phyloP scores from a whole-genome alignment of 2,329 filamentous ascomycete genomes.

The Aspergillus pseudonomiae region DNA sequence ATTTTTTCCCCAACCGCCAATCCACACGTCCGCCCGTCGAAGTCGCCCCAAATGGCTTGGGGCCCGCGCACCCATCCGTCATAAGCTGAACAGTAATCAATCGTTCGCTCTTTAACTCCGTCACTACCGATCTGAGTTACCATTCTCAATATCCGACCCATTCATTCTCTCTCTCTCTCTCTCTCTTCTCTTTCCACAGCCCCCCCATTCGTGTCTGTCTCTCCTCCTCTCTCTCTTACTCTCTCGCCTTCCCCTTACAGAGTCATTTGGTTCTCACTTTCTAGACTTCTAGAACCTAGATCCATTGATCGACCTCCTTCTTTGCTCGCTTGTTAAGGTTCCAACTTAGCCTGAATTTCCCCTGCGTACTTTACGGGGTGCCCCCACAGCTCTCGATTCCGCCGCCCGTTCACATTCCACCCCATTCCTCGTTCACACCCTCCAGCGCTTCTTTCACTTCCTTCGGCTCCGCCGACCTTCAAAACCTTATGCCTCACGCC shows the following conservation, averaged over 20 bases:
- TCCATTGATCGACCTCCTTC: constrained; percentile 4
- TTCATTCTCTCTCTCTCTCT: constrained; percentile 13
- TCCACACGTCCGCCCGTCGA: neutral
- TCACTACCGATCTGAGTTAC: constrained; percentile 10
- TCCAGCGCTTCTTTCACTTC: constrained; percentile 10
- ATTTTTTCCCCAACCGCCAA: constrained; percentile 1
- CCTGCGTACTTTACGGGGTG: constrained; percentile 3
- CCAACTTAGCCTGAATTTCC: constrained; percentile 1
- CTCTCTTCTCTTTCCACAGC: constrained; percentile 16
- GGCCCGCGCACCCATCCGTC: constrained; percentile 5
- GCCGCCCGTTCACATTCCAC: constrained; percentile 23
- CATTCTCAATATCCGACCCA: constrained; percentile 7
- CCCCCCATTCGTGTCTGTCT: neutral
- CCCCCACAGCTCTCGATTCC: constrained; percentile 20
- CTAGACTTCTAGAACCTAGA: neutral
- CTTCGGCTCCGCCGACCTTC: constrained; percentile 16
- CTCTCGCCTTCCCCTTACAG: constrained; percentile 16
- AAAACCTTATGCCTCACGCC: constrained; percentile 19
- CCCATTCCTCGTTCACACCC: constrained; percentile 20
- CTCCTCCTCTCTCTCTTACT: constrained; percentile 15
- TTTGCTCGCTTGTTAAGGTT: constrained; percentile 14
- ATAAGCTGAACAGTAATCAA: constrained; percentile 1
- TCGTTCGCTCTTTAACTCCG: constrained; percentile 9
- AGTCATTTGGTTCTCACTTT: constrained; percentile 19
- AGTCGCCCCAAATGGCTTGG: constrained; percentile 1